A percentile compares a stretch with the other conserved stretches of the same genome.
Conservation (phyloP, 345 rosid species). For the Camelina sativa region DNA sequence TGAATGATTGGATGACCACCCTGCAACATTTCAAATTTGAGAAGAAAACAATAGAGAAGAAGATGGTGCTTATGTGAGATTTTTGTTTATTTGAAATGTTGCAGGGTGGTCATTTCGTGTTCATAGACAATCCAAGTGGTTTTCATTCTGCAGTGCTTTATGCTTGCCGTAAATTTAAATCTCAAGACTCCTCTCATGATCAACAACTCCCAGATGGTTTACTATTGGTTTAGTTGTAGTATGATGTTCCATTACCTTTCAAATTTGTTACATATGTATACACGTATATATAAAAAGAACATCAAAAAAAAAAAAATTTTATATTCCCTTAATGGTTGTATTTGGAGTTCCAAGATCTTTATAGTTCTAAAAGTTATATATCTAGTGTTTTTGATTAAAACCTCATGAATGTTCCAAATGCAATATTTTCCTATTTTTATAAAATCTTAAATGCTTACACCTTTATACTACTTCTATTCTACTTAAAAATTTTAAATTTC, state of each 20-base stretch:
- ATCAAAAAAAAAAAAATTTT: neutral
- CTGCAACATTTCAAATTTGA: neutral
- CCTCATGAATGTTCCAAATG: neutral
- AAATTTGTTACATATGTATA: conserved; percentile 22
- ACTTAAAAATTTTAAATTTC: no score
- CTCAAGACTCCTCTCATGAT: conserved; percentile 51
- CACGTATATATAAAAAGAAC: conserved; percentile 22
- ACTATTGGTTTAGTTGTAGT: conserved; percentile 51
- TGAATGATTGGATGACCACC: conserved; percentile 96
- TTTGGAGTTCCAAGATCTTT: conserved; percentile 17
- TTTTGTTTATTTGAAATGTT: conserved; percentile 4
- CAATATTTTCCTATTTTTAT: no score
- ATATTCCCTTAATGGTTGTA: neutral
- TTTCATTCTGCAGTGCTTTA: conserved; percentile 79
- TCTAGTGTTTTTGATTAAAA: conserved; percentile 11
- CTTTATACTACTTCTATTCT: no score
- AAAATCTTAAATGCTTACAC: no score
- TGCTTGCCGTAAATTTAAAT: conserved; percentile 72
- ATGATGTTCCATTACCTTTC: conserved; percentile 4
- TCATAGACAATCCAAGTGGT: no score
- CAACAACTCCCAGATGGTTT: conserved; percentile 70
- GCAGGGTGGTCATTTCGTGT: conserved; percentile 91
- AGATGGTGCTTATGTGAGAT: conserved; percentile 17
- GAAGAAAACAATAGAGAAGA: conserved; percentile 1
- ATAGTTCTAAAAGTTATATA: neutral